Evolutionary conservation across 1,284 basidiomycete species (phyloP).

Genomic region (Phellinidium pouzarii): DNA sequence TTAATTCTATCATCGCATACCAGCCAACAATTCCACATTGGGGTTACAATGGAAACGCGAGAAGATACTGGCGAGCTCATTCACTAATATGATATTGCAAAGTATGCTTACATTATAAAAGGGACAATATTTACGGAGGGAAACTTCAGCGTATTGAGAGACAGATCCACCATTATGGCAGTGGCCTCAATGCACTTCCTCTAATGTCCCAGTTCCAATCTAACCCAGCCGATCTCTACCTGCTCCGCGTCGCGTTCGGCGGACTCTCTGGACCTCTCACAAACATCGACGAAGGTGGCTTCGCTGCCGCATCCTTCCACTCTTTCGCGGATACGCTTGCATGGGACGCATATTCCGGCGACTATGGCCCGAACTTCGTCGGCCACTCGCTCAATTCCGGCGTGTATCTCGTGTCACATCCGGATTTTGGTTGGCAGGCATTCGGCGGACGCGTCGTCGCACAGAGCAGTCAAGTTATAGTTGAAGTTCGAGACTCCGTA

Average conservation of each 20-base stretch:
- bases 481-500: slow-evolving; percentile 42
- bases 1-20: slow-evolving; percentile 54
- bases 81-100: neutral
- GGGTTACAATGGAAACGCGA: slow-evolving; percentile 57
- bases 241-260: slow-evolving; percentile 47
- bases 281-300: slow-evolving; percentile 51
- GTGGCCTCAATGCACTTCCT: slow-evolving; percentile 50
- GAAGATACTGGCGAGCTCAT: slow-evolving; percentile 43
- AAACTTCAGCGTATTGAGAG: slow-evolving; percentile 51
- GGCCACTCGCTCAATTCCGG: slow-evolving; percentile 50
- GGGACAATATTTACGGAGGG: slow-evolving; percentile 54
- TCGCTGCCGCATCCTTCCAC: slow-evolving; percentile 53
- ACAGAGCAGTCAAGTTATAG: slow-evolving; percentile 34
- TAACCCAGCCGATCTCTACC: slow-evolving; percentile 42
- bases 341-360: slow-evolving; percentile 55
- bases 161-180: slow-evolving; percentile 56
- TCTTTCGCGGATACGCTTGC: slow-evolving; percentile 50
- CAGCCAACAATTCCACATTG: slow-evolving; percentile 52
- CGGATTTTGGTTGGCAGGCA: slow-evolving; percentile 56
- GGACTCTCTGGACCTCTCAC: slow-evolving; percentile 47
- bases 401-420: slow-evolving; percentile 47
- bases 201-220: slow-evolving; percentile 44
- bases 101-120: slow-evolving; percentile 19
- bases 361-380: slow-evolving; percentile 56
- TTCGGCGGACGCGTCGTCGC: slow-evolving; percentile 44